These are phyloP conservation scores for Acacia crassicarpa DNA, from an alignment of 306 rosid species.

Conservation along the genomic window DNA sequence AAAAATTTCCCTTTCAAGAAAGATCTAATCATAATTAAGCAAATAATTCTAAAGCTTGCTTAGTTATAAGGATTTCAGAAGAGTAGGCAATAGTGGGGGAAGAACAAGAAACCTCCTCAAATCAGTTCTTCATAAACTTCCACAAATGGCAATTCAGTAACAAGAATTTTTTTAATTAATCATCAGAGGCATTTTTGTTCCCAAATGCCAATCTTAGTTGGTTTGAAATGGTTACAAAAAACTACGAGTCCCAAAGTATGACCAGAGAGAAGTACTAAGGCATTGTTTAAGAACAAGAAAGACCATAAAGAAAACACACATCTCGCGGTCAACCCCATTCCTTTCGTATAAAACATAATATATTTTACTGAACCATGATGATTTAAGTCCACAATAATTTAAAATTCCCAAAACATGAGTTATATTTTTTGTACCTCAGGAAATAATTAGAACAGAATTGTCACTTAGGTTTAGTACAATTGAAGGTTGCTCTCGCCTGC, in stretches of 20 bases:
- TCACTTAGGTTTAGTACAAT: background rate
- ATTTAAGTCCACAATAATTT: background rate
- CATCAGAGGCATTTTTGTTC: constrained; percentile 37
- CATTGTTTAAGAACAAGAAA: background rate
- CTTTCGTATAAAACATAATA: background rate
- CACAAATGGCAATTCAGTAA: constrained; percentile 42
- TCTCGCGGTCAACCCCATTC: background rate
- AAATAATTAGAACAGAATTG: background rate
- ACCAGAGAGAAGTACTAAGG: background rate
- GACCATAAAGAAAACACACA: background rate
- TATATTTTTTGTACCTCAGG: background rate
- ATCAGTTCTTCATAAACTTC: constrained; percentile 57
- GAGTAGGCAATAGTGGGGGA: background rate
- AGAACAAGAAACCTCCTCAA: constrained; percentile 48
- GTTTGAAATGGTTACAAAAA: background rate
- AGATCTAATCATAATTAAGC: background rate
- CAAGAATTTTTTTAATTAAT: constrained; percentile 49
- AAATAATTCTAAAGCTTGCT: background rate
- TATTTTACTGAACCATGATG: background rate
- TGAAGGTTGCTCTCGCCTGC: background rate
- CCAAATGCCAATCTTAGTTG: background rate
- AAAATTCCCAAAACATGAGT: background rate
- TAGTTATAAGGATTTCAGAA: background rate
- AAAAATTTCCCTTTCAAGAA: background rate
- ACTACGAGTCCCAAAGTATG: background rate